Percentiles rank a stretch among this genome's conserved stretches.
Evolutionary conservation across 306 rosid species (phyloP).

Genomic region (Cucumis hystrix): DNA sequence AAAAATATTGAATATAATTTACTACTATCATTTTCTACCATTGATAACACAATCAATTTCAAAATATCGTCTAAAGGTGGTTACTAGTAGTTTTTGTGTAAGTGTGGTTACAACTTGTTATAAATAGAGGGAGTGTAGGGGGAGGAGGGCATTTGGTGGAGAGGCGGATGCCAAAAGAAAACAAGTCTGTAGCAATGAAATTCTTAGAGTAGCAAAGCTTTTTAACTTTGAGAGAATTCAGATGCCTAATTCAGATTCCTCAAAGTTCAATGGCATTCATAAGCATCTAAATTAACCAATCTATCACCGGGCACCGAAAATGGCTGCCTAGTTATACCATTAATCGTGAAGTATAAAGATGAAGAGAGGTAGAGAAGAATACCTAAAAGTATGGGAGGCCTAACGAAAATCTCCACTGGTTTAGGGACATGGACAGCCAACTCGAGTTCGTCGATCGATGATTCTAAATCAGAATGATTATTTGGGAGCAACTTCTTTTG

Average conservation of each 20-base stretch:
- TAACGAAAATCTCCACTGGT: constrained; percentile 68
- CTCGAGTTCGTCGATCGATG: constrained; percentile 33
- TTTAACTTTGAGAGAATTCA: neutral
- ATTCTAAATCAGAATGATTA: constrained; percentile 12
- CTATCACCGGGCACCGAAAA: neutral
- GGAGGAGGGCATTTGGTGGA: too few relatives aligned
- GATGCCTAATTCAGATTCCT: too few relatives aligned
- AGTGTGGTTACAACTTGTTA: too few relatives aligned
- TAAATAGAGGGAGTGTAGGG: too few relatives aligned
- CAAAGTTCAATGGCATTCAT: neutral
- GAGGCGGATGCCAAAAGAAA: too few relatives aligned
- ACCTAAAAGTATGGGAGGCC: constrained; percentile 56
- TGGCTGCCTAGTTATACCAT: neutral
- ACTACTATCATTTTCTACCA: too few relatives aligned
- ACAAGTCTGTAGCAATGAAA: too few relatives aligned
- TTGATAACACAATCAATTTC: too few relatives aligned
- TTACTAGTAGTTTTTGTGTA: too few relatives aligned
- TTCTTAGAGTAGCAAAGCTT: too few relatives aligned
- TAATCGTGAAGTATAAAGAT: neutral
- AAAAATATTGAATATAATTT: too few relatives aligned
- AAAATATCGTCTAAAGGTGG: too few relatives aligned
- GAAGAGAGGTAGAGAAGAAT: neutral
- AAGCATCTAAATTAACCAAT: neutral
- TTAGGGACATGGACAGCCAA: constrained; percentile 53
- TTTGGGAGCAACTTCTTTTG: constrained; percentile 18